These are phyloP conservation scores for Tuber borchii DNA, from an alignment of 495 filamentous ascomycete genomes.

Conservation along the genomic window DNA sequence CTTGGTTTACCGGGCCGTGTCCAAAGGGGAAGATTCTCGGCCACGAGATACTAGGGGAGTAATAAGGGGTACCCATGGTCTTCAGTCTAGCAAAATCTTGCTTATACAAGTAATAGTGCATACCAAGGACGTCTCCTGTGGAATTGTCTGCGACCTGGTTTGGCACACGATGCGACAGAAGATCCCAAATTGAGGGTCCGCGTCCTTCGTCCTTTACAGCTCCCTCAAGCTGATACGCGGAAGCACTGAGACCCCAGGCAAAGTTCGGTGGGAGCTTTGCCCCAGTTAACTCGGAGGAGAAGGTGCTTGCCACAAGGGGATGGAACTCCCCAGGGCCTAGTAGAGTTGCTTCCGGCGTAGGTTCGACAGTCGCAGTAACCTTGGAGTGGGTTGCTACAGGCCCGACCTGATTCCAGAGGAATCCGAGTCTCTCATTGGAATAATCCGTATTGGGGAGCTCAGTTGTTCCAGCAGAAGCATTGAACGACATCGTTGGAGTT, in stretches of 20 bases:
- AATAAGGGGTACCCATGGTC: constrained; percentile 44
- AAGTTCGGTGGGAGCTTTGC: constrained; percentile 41
- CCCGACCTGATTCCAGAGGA: constrained; percentile 48
- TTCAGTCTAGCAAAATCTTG: constrained; percentile 46
- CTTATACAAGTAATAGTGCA: constrained; percentile 48
- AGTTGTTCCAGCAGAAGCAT: constrained; percentile 44
- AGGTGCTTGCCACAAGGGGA: constrained; percentile 41
- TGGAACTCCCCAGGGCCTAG: constrained; percentile 44
- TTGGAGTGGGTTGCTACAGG: constrained; percentile 44
- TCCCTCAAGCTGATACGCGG: constrained; percentile 44
- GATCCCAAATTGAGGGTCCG: constrained; percentile 42
- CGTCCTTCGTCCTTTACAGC: constrained; percentile 41
- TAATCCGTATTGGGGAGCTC: constrained; percentile 44
- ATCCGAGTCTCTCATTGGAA: constrained; percentile 44
- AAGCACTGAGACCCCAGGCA: constrained; percentile 39
- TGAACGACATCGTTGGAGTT: constrained; percentile 42
- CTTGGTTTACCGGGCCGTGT: constrained; percentile 45
- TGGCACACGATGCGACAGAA: constrained; percentile 42
- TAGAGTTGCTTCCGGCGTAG: constrained; percentile 47
- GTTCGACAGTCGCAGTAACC: constrained; percentile 45
- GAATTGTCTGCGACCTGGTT: constrained; percentile 44
- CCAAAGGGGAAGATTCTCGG: constrained; percentile 48
- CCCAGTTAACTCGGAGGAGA: constrained; percentile 26
- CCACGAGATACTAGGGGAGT: constrained; percentile 47
- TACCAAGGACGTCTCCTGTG: constrained; percentile 45